Percentiles rank a stretch among this genome's conserved stretches.
Evolutionary conservation across 2,329 filamentous ascomycete genomes (phyloP).

Genomic region (Verticillium nubilum): DNA sequence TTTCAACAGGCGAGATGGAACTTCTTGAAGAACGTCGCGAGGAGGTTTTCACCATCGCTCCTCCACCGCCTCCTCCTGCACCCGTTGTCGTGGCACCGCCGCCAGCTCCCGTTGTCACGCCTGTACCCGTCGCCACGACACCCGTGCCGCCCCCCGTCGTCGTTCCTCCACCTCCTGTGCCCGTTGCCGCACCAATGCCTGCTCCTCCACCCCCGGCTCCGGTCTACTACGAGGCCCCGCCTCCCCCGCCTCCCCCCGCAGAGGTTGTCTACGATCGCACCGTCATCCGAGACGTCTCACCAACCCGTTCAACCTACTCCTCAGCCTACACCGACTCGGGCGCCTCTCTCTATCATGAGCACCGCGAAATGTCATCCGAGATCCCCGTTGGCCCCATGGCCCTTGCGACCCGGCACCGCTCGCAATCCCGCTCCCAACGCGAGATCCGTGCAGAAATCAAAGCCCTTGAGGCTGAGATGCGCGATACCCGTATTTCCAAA

Average conservation of each 20-base stretch:
- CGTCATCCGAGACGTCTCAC: conserved; percentile 44
- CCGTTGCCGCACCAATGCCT: conserved; percentile 10
- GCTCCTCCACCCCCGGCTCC: conserved; percentile 18
- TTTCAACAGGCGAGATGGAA: conserved; percentile 35
- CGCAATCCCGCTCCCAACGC: conserved; percentile 38
- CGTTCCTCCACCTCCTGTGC: conserved; percentile 18
- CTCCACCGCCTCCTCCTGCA: conserved; percentile 1
- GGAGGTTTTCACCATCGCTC: conserved; percentile 31
- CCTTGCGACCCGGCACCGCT: conserved; percentile 30
- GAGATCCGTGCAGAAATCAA: conserved; percentile 70
- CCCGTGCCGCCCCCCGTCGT: conserved; percentile 13
- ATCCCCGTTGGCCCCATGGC: conserved; percentile 33
- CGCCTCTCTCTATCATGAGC: conserved; percentile 13
- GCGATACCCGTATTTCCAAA: conserved; percentile 17
- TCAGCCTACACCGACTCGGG: conserved; percentile 30
- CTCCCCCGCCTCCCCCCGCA: conserved; percentile 21
- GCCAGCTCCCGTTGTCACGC: not conserved
- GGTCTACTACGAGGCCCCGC: conserved; percentile 26
- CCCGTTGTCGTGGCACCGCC: not conserved
- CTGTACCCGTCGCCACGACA: conserved; percentile 8
- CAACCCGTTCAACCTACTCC: conserved; percentile 26
- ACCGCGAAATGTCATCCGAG: conserved; percentile 21
- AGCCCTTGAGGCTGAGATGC: conserved; percentile 60
- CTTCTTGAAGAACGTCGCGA: conserved; percentile 43
- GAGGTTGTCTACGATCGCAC: conserved; percentile 41